These are phyloP conservation scores for Ceratocystis lukuohia DNA, from an alignment of 2,329 filamentous ascomycete species.

Conservation along the genomic window DNA sequence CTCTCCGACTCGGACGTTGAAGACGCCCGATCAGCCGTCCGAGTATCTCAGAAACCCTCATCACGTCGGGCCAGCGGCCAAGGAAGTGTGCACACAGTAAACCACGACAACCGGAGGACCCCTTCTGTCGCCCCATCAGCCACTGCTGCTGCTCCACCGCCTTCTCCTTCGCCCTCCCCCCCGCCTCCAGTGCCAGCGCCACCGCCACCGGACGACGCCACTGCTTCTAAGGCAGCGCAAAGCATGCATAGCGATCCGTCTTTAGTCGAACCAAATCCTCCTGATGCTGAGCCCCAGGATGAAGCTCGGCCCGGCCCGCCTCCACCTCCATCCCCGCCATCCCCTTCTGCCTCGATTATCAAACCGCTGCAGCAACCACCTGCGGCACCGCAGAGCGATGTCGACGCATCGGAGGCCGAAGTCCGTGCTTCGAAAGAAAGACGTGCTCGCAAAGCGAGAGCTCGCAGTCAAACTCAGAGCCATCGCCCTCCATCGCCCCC, in stretches of 20 bases:
- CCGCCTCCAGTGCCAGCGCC: neutral
- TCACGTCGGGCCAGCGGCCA: conserved; percentile 11
- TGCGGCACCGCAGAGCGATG: neutral
- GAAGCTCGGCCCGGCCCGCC: conserved; percentile 9
- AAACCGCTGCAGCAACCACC: neutral
- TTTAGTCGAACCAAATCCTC: neutral
- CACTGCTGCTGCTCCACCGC: neutral
- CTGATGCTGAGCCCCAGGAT: neutral
- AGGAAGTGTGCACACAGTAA: conserved; percentile 8
- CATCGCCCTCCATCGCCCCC: conserved; percentile 15
- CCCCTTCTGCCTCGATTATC: conserved; percentile 3
- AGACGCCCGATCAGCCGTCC: conserved; percentile 17
- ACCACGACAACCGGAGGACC: neutral
- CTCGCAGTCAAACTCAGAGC: conserved; percentile 13
- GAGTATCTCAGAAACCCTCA: conserved; percentile 4
- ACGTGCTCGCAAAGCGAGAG: conserved; percentile 15
- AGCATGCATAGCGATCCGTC: neutral
- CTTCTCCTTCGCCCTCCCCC: neutral
- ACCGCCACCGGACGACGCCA: neutral
- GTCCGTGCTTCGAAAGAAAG: conserved; percentile 16
- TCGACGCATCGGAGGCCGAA: conserved; percentile 16
- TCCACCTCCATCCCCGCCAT: conserved; percentile 11
- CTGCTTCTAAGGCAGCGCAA: neutral
- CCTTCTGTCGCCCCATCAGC: neutral
- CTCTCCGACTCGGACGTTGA: conserved; percentile 16